A percentile compares a stretch with the other conserved stretches of the same genome.
Evolutionary conservation across 1,139 yeast species (phyloP).

Genomic region (Lodderomyces elongisporus): DNA sequence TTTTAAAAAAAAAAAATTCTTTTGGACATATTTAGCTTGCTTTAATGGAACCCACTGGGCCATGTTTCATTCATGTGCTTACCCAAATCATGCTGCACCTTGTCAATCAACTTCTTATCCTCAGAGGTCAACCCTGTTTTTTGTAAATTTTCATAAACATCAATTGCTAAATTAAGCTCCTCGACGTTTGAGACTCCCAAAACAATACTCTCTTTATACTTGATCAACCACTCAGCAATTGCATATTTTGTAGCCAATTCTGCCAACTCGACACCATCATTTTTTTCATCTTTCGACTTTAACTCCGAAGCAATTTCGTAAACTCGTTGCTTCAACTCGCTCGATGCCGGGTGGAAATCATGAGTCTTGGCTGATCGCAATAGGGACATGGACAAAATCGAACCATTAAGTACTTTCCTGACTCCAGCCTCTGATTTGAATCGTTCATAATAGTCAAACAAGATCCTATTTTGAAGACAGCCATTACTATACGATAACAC

Average conservation of each 20-base stretch:
- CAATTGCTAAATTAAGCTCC: conserved; percentile 63
- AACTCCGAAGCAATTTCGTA: conserved; percentile 47
- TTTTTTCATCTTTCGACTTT: conserved; percentile 26
- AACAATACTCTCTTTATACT: conserved; percentile 51
- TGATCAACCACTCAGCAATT: conserved; percentile 50
- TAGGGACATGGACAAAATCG: conserved; percentile 85
- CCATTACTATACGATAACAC: conserved; percentile 77
- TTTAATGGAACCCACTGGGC: conserved; percentile 54
- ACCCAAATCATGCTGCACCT: conserved; percentile 46
- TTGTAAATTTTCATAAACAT: conserved; percentile 49
- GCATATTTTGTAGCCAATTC: conserved; percentile 80
- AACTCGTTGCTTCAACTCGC: conserved; percentile 53
- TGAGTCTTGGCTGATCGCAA: conserved; percentile 65
- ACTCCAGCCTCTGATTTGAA: conserved; percentile 55
- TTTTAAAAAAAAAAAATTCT: conserved; percentile 46
- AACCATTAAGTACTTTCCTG: conserved; percentile 63
- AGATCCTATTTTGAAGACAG: conserved; percentile 70
- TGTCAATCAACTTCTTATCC: conserved; percentile 40
- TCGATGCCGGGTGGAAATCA: conserved; percentile 75
- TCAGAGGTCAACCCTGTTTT: conserved; percentile 21
- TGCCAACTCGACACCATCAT: conserved; percentile 62
- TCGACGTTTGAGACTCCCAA: conserved; percentile 62
- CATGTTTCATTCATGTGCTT: conserved; percentile 65
- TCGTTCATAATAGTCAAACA: conserved; percentile 44
- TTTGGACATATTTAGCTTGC: conserved; percentile 7